Base-by-base conservation (phyloP, 2,329 filamentous ascomycete species). In the Ophiostoma piceae region DNA sequence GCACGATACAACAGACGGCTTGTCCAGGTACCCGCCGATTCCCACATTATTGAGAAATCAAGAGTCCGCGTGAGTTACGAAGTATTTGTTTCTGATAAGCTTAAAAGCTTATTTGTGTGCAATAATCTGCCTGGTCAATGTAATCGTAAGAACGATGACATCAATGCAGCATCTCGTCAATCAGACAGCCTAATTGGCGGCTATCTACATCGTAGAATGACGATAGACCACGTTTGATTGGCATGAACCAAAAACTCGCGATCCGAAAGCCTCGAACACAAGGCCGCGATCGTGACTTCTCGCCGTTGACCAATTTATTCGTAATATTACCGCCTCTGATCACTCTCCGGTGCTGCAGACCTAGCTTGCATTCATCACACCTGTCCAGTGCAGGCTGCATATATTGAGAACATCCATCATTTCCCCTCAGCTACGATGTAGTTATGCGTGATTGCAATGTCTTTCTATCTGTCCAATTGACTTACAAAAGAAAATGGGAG, bases 21-120 rank as follows among this genome's bases (percentile, higher is more conserved):
- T n/a, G 57, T 62, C 57, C 57, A 62, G 57, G 57, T 62, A 62
- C 57, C 57, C 12, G 57, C 12, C 29, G 4, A 62, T 62, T 16
- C 57, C 57, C 57, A 62, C 57, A 29, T 14, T 26, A 12, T 29
- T 8, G 4, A 47, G 4, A 47, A 47, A n/a, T 7, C 43, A 16
- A n/a, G 43, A 47, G 7, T 14, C 14, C 43, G n/a, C 43, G 43
- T 16, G 43, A 47, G 43, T 16, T 7, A 29, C 26, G 26, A 29
- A 29, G 26, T 29, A 16, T 47, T 47, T 47, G 43, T 47, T n/a
- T 47, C 5, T n/a, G 43, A 0, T n/a, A 9, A 47, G 43, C 43
- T n/a, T 47, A 12, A 41, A 41, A 41, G 39, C 39, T 41, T n/a
- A 19, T n/a, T n/a, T 43, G 16, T 19, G 14, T n/a, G 14, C 16